Evolutionary conservation across 106 monocot species (phyloP).

Genomic region (Dendrobium catenatum): DNA sequence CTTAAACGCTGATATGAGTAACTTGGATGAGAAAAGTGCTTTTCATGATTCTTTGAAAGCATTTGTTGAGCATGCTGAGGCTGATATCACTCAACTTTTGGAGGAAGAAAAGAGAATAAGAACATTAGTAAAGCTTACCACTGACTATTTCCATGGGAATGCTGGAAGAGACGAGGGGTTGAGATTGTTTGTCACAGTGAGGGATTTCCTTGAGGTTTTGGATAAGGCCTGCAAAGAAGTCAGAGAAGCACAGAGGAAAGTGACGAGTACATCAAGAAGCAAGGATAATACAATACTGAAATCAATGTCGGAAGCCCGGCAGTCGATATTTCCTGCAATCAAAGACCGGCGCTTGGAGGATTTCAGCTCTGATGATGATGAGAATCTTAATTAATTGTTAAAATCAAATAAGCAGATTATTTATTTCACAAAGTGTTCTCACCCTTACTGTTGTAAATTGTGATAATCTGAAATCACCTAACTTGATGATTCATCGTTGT

Average conservation of each 20-base stretch:
- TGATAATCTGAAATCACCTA: background rate
- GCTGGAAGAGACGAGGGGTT: constrained; percentile 55
- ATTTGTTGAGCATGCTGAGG: constrained; percentile 50
- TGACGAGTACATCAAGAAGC: background rate
- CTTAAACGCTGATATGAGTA: constrained; percentile 37
- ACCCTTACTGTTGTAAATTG: background rate
- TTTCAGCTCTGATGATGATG: constrained; percentile 45
- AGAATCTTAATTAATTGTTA: background rate
- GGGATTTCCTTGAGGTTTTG: constrained; percentile 42
- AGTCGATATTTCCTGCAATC: constrained; percentile 38
- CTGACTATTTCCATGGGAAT: constrained; percentile 63
- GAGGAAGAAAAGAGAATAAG: constrained; percentile 42
- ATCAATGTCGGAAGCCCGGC: constrained; percentile 7
- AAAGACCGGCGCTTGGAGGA: constrained; percentile 27
- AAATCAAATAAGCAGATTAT: background rate
- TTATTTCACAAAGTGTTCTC: background rate
- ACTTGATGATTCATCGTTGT: background rate
- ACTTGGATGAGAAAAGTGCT: constrained; percentile 32
- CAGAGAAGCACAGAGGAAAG: constrained; percentile 14
- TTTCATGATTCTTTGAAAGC: constrained; percentile 31
- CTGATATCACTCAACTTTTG: constrained; percentile 21
- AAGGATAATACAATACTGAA: constrained; percentile 14
- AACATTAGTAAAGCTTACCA: constrained; percentile 34
- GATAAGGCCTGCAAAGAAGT: constrained; percentile 46
- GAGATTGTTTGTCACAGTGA: constrained; percentile 38